These are phyloP conservation scores for Eucalyptus microcorys DNA, from an alignment of 345 rosid species.

Conservation along the genomic window DNA sequence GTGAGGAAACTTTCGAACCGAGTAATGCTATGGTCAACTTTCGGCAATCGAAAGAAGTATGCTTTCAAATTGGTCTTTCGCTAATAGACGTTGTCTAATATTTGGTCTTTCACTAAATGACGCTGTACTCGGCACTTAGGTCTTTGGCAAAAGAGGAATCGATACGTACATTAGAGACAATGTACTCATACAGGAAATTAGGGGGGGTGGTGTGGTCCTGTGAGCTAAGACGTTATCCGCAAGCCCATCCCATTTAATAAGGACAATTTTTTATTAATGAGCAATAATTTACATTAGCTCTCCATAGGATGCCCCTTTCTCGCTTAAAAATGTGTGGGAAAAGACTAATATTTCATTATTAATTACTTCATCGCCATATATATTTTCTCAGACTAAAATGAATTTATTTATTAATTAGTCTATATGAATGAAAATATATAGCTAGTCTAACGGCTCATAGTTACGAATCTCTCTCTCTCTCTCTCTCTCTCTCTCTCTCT, in stretches of 20 bases:
- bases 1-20: not conserved
- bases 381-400: not conserved
- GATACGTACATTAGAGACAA: not conserved
- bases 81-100: too few relatives aligned
- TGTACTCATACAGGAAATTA: not conserved
- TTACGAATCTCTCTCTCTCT: too few relatives aligned
- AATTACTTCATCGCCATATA: not conserved
- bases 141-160: not conserved
- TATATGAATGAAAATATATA: accelerated
- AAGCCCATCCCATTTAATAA: not conserved
- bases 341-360: not conserved
- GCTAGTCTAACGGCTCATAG: not conserved
- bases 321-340: not conserved
- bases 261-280: too few relatives aligned
- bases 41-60: not conserved
- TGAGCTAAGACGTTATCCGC: not conserved
- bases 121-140: not conserved
- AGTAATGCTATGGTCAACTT: not conserved
- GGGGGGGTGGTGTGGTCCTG: too few relatives aligned
- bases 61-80: not conserved
- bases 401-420: too few relatives aligned
- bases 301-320: not conserved
- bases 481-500: too few relatives aligned
- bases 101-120: not conserved
- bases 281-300: not conserved